Conservation (phyloP, 1,284 basidiomycete species). For the Cutaneotrichosporon sp. region DNA sequence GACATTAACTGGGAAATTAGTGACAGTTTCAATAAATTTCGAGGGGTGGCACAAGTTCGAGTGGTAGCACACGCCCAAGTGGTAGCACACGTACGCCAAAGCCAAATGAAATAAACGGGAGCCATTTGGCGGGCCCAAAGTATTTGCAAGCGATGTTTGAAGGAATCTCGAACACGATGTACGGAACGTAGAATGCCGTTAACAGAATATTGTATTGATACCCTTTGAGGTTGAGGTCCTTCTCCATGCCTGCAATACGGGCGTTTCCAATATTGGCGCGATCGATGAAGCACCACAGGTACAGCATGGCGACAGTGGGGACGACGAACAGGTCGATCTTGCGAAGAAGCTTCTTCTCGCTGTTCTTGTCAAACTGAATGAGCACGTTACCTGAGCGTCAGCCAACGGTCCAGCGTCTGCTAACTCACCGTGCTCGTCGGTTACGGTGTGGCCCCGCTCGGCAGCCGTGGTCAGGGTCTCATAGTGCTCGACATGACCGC, state of each 20-base stretch:
- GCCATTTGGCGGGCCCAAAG: conserved; percentile 14
- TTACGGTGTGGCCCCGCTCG: conserved; percentile 3
- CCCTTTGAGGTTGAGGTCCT: conserved; percentile 13
- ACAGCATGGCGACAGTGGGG: conserved; percentile 16
- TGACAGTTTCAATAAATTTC: neutral
- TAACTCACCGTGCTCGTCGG: conserved; percentile 8
- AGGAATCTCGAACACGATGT: conserved; percentile 21
- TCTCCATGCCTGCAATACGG: conserved; percentile 19
- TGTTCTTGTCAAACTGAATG: conserved; percentile 13
- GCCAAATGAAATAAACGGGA: conserved; percentile 17
- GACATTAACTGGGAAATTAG: conserved; percentile 10
- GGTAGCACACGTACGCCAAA: conserved; percentile 11
- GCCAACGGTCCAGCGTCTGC: neutral
- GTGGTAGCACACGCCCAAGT: too few species aligned
- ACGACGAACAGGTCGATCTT: conserved; percentile 26
- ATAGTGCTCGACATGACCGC: neutral
- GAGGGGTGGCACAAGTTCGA: neutral
- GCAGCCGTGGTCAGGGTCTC: conserved; percentile 3
- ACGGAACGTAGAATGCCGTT: conserved; percentile 21
- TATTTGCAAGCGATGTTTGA: conserved; percentile 19
- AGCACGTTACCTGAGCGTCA: conserved; percentile 4
- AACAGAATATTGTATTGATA: conserved; percentile 25
- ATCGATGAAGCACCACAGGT: conserved; percentile 20
- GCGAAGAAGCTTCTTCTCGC: conserved; percentile 19
- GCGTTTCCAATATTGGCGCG: conserved; percentile 25